Evolutionary conservation across 2,329 filamentous ascomycete genomes (phyloP), one percentile per base, ranked within the genome.

Genomic region (Fusarium continuum): DNA sequence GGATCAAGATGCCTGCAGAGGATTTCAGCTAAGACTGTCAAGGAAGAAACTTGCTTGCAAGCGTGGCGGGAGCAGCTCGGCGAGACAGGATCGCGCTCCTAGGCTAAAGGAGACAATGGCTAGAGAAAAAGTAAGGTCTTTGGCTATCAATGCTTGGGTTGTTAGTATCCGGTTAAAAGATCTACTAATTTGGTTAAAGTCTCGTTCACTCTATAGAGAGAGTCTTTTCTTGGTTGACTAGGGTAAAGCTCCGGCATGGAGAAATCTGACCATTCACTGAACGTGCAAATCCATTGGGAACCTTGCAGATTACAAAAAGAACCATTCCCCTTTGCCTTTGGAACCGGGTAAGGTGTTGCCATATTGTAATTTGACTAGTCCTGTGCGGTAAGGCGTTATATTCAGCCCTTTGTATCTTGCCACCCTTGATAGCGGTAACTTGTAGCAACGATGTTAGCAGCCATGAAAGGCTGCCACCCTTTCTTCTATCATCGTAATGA

Each of bases 21-120:
- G n/a, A 51, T 57, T 57, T 56, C 50, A 56, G 51, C 51, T 51
- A 56, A 56, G 54, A 19, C 13, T 34, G 8, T 19, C 26, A 14
- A 8, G 32, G 48, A 31, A 32, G 23, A 0, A 35, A 29, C 14
- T 11, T 2, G 1, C 45, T 29, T n/a, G 6, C 34, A 22, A 26
- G 25, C 13, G 20, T 8, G 3, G 11, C 29, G 25, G 22, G 31
- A 41, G 20, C 31, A 20, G 17, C 8, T 11, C 14, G 22, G 6
- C 23, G 13, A 17, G 54, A 17, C 17, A 49, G 19, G 10, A 40
- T 28, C 6, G 0, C 16, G 5, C 14, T 17, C 25, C 32, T 17
- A 20, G 23, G 14, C 8, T 23, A 22, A 7, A n/a, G n/a, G n/a
- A n/a, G n/a, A n/a, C n/a, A n/a, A n/a, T n/a, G n/a, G n/a, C n/a